phyloP scores from a whole-genome alignment of 495 filamentous ascomycete species.

The Aspergillus incahuasiensis region DNA sequence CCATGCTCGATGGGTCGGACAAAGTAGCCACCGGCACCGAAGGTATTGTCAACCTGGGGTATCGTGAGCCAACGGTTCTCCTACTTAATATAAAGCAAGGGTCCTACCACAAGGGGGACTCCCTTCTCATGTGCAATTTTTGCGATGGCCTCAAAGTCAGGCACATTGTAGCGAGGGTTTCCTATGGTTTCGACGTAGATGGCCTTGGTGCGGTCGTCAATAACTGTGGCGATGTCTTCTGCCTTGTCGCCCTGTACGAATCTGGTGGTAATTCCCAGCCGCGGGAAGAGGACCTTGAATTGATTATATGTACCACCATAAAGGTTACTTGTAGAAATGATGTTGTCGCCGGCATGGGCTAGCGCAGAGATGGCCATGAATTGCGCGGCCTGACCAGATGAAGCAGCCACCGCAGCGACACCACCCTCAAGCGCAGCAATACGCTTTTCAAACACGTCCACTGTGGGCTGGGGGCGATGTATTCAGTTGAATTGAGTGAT shows the following conservation, averaged over 20 bases:
- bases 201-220: slow-evolving; percentile 96
- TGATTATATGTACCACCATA: slow-evolving; percentile 99
- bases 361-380: slow-evolving; percentile 89
- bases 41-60: slow-evolving; percentile 87
- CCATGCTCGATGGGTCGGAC: slow-evolving; percentile 87
- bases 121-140: slow-evolving; percentile 76
- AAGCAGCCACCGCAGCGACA: slow-evolving; percentile 80
- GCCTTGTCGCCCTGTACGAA: slow-evolving; percentile 84
- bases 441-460: slow-evolving; percentile 97
- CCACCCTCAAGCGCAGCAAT: slow-evolving; percentile 95
- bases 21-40: slow-evolving; percentile 93
- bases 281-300: slow-evolving; percentile 86
- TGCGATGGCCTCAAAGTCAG: slow-evolving; percentile 79
- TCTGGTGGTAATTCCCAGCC: slow-evolving; percentile 84
- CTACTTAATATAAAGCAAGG: not conserved
- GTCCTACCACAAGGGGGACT: slow-evolving; percentile 75
- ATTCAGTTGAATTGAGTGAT: not conserved
- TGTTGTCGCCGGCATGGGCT: slow-evolving; percentile 86
- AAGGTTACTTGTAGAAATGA: slow-evolving; percentile 85
- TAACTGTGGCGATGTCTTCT: slow-evolving; percentile 74
- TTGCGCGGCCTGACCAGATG: slow-evolving; percentile 90
- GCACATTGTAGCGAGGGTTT: slow-evolving; percentile 93
- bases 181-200: slow-evolving; percentile 95
- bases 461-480: slow-evolving; percentile 62
- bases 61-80: not conserved